phyloP scores from a whole-genome alignment of 78 protist species.

The Pigoraptor vietnamica region DNA sequence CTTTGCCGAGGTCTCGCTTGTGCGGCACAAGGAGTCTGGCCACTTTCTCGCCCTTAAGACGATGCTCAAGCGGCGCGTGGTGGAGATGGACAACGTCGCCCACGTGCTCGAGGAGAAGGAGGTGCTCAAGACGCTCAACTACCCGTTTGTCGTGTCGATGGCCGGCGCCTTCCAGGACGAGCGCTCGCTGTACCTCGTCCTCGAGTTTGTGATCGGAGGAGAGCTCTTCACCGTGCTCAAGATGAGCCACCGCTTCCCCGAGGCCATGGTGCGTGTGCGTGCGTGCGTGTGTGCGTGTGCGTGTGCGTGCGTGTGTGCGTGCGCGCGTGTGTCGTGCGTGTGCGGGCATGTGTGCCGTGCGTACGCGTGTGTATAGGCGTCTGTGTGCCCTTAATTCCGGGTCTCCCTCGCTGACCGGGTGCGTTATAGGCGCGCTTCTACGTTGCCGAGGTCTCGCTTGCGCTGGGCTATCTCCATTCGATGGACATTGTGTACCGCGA shows the following conservation, averaged over 20 bases:
- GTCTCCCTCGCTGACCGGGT: too few relatives aligned
- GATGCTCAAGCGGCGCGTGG: conserved; percentile 51
- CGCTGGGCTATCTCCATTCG: conserved; percentile 65
- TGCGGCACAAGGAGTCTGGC: conserved; percentile 4
- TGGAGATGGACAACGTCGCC: conserved; percentile 29
- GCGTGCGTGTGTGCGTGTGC: conserved; percentile 13
- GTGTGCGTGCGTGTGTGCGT: too few relatives aligned
- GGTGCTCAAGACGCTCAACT: conserved; percentile 19
- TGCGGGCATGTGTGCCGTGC: too few relatives aligned
- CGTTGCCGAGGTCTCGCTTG: conserved; percentile 74
- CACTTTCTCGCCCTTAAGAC: conserved; percentile 56
- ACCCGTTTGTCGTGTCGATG: conserved; percentile 63
- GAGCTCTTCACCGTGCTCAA: conserved; percentile 71
- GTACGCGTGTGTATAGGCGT: too few relatives aligned
- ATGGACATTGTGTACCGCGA: conserved; percentile 24
- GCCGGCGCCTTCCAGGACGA: conserved; percentile 51
- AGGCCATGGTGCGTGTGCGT: neutral
- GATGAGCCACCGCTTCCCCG: conserved; percentile 46
- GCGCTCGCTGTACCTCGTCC: conserved; percentile 43
- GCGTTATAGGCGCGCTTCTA: conserved; percentile 74
- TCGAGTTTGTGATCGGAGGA: conserved; percentile 77
- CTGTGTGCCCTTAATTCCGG: too few relatives aligned
- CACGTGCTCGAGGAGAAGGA: conserved; percentile 48
- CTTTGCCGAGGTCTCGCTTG: conserved; percentile 50
- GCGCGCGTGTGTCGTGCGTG: too few relatives aligned